Evolutionary conservation across 768 basidiomycete species (phyloP), one percentile per base, ranked within the genome.

Genomic region (Sarcomyxa edulis): DNA sequence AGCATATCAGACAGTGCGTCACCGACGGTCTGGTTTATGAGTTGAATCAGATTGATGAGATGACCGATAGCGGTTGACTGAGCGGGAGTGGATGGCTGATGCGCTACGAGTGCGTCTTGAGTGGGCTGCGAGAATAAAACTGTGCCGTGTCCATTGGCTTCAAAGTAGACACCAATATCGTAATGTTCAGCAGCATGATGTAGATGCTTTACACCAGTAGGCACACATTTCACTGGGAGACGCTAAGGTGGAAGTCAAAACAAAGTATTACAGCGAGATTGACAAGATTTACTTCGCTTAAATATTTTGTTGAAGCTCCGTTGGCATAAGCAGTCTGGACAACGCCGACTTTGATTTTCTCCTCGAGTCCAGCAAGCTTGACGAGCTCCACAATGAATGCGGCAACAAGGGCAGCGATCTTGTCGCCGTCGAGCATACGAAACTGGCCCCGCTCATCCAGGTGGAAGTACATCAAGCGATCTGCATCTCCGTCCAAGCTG

Each of bases 321-420:
- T 99, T 99, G 22, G 96, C 96, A 59, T 99, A 99, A 3, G 96
- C 96, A 1, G 96, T 99, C 59, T 99, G 96, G 8, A 99, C 93
- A 14, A 97, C 87, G 22, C 96, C 96, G 19, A 97, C 86, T 56
- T 84, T 78, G 46, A 97, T 63, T 33, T 76, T 65, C 16, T 72
- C 68, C 16, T 89, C 85, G 28, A 98, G 66, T 14, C 90, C 91
- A 12, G 94, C 81, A 24, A 78, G 74, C 57, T 82, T 87, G 48
- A 95, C 86, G 10, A 95, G 75, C 41, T 92, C 91, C 24, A 89
- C 81, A 45, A 99, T 83, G 66, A 92, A 97, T 19, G 88, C 82
- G 7, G 96, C 91, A 16, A 91, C 91, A 24, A 99, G 72, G 1
- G 86, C 82, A 3, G 96, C 89, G 42, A 98, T 98, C 73, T 98